These are phyloP conservation scores for Cystofilobasidium bisporidii DNA, from an alignment of 768 basidiomycete species.

Conservation along the genomic window DNA sequence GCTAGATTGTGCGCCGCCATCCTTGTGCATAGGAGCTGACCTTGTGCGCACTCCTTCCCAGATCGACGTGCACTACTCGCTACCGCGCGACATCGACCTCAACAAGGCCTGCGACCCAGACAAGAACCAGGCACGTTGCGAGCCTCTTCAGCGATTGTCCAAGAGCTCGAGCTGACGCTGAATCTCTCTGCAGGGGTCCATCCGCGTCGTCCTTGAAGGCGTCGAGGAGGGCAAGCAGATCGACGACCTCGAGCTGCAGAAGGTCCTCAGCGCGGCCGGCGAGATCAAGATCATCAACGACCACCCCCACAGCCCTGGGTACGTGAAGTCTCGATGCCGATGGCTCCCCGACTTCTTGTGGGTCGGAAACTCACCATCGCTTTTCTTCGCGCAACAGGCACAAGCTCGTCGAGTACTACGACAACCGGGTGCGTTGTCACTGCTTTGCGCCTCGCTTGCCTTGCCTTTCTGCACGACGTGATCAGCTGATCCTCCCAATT, in stretches of 20 bases:
- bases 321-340: too few species aligned
- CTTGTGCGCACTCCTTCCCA: constrained; percentile 35
- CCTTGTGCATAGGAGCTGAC: background rate
- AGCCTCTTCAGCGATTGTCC: too few species aligned
- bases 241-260: constrained; percentile 73
- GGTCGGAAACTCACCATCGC: background rate
- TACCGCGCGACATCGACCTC: constrained; percentile 76
- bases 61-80: constrained; percentile 98
- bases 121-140: constrained; percentile 67
- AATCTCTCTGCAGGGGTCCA: constrained; percentile 56
- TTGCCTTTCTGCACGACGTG: too few species aligned
- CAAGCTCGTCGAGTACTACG: constrained; percentile 87
- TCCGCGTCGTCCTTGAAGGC: constrained; percentile 67
- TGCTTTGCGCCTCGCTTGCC: too few species aligned
- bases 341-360: too few species aligned
- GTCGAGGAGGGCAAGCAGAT: constrained; percentile 60
- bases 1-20: background rate
- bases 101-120: constrained; percentile 56
- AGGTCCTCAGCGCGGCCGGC: constrained; percentile 79
- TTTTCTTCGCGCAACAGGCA: constrained; percentile 48
- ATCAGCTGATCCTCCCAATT: too few species aligned
- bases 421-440: constrained; percentile 63
- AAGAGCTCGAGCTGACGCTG: background rate
- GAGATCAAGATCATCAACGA: constrained; percentile 73
- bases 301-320: constrained; percentile 38